Evolutionary conservation across 1,284 basidiomycete species (phyloP).

Genomic region (Neolentinus lepideus): DNA sequence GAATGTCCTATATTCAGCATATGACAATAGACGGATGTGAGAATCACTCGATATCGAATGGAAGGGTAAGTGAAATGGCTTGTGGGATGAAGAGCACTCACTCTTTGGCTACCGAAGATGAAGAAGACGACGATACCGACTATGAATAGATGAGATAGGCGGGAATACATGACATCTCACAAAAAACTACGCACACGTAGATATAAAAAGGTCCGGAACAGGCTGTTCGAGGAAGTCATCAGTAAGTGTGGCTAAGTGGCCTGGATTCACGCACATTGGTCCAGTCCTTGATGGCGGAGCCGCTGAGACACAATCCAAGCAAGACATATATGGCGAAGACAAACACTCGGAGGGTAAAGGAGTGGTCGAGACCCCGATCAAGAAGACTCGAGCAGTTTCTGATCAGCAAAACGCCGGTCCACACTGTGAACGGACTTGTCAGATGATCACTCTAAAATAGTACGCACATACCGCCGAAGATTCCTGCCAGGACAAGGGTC

Average conservation of each 20-base stretch:
- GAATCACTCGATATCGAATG: neutral
- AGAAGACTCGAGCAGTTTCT: slow-evolving; percentile 6
- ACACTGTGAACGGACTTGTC: slow-evolving; percentile 8
- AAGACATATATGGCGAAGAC: slow-evolving; percentile 12
- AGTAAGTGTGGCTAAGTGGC: neutral
- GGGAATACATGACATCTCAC: neutral
- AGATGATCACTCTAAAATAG: neutral
- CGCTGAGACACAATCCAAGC: slow-evolving; percentile 10
- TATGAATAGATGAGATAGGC: slow-evolving; percentile 1
- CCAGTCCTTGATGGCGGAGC: slow-evolving; percentile 9
- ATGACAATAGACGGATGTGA: neutral
- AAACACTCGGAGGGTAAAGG: slow-evolving; percentile 10
- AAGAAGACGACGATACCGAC: slow-evolving; percentile 12
- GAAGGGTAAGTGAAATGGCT: neutral
- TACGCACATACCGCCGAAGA: slow-evolving; percentile 10
- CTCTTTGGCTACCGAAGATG: slow-evolving; percentile 10
- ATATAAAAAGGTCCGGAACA: slow-evolving; percentile 10
- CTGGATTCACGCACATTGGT: slow-evolving; percentile 8
- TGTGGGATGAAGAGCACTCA: neutral
- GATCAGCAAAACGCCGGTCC: slow-evolving; percentile 9
- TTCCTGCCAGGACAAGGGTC: slow-evolving; percentile 7
- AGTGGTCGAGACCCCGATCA: slow-evolving; percentile 7
- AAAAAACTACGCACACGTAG: slow-evolving; percentile 9
- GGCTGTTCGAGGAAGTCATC: slow-evolving; percentile 6
- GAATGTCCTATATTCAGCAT: neutral